Evolutionary conservation across 164 flowering plant species (phyloP).

Genomic region (Macadamia tetraphylla): DNA sequence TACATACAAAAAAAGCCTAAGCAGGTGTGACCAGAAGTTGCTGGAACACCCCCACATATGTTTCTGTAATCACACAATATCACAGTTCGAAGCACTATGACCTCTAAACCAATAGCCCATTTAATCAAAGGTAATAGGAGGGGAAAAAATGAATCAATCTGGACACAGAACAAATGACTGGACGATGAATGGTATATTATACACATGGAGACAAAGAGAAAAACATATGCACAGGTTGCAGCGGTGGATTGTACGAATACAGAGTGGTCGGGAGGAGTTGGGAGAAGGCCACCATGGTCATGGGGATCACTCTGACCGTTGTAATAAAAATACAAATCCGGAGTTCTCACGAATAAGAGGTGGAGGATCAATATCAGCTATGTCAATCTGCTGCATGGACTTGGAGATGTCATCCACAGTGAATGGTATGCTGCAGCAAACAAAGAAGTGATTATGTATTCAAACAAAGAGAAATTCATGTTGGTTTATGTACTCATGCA

Average conservation of each 20-base stretch:
- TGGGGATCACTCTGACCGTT: conserved; percentile 50
- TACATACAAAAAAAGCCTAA: background rate
- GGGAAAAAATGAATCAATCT: conserved; percentile 15
- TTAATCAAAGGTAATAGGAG: conserved; percentile 4
- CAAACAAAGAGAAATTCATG: background rate
- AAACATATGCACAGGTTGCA: conserved; percentile 25
- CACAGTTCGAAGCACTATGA: background rate
- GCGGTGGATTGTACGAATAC: background rate
- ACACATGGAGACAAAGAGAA: conserved; percentile 4
- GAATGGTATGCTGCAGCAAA: conserved; percentile 83
- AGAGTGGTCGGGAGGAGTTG: background rate
- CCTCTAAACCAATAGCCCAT: conserved; percentile 16
- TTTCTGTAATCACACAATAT: background rate
- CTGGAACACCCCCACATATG: background rate
- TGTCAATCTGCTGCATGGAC: conserved; percentile 69
- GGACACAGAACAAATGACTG: conserved; percentile 2
- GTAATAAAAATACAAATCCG: conserved; percentile 75
- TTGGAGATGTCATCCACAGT: conserved; percentile 91
- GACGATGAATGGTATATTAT: conserved; percentile 13
- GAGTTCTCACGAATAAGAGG: conserved; percentile 86
- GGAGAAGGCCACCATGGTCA: background rate
- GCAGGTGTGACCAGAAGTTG: background rate
- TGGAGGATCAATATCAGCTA: conserved; percentile 82
- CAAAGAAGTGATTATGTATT: background rate
- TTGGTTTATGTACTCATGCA: background rate